These are phyloP conservation scores for Trichoderma guizhouense DNA, from an alignment of 2,329 filamentous ascomycete genomes.

Conservation along the genomic window DNA sequence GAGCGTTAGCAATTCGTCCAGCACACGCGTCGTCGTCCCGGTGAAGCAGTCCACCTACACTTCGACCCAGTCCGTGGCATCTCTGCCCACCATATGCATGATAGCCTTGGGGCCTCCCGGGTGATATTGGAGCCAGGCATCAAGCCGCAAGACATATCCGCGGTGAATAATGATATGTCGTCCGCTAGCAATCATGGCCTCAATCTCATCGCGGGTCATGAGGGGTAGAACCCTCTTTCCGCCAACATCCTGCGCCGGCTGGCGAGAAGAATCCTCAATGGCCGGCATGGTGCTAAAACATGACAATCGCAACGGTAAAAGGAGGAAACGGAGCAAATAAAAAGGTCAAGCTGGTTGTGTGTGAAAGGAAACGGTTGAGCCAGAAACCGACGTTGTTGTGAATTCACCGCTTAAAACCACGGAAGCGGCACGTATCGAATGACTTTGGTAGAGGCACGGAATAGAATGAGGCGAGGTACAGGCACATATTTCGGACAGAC, in stretches of 20 bases:
- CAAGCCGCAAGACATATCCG: constrained; percentile 15
- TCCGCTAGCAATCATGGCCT: constrained; percentile 16
- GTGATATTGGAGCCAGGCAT: constrained; percentile 55
- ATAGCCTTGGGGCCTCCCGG: constrained; percentile 59
- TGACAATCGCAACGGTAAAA: not conserved
- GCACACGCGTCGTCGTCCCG: not conserved
- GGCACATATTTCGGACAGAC: not conserved
- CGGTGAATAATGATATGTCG: constrained; percentile 15
- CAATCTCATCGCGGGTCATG: constrained; percentile 19
- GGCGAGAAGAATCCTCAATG: not conserved
- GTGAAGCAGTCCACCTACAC: constrained; percentile 26
- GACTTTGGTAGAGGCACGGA: not conserved
- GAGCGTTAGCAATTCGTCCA: constrained; percentile 6
- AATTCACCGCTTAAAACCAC: constrained; percentile 1
- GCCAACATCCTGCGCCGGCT: not conserved
- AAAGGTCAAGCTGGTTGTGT: not conserved
- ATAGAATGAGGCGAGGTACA: not conserved
- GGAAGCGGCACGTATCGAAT: not conserved
- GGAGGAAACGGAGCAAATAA: not conserved
- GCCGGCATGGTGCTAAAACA: constrained; percentile 20
- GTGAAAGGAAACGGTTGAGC: not conserved
- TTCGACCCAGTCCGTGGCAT: constrained; percentile 37
- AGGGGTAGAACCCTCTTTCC: not conserved
- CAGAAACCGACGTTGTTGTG: not conserved
- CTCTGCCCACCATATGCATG: constrained; percentile 47